Percentiles rank a stretch among this genome's conserved stretches.
Evolutionary conservation across 495 filamentous ascomycete species (phyloP).

Genomic region (Podospora appendiculata): DNA sequence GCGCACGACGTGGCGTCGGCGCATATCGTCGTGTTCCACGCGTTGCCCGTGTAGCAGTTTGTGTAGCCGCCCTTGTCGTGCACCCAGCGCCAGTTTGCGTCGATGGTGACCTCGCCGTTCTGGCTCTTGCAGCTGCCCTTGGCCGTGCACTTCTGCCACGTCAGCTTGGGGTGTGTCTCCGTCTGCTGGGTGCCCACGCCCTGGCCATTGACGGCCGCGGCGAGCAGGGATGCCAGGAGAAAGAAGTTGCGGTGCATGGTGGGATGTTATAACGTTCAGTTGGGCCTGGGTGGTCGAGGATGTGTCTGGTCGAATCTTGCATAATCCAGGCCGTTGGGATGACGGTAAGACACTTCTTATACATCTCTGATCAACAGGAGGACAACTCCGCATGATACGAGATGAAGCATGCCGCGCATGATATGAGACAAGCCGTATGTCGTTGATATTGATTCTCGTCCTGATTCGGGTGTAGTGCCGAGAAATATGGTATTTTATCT

Average conservation of each 20-base stretch:
- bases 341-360: too few species aligned
- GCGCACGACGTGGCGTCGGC: conserved; percentile 24
- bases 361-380: too few species aligned
- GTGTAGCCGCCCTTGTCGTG: conserved; percentile 22
- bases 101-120: conserved; percentile 31
- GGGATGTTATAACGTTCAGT: not conserved
- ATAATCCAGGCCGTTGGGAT: too few species aligned
- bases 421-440: too few species aligned
- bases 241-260: conserved; percentile 8
- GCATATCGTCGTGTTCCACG: conserved; percentile 27
- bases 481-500: too few species aligned
- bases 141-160: conserved; percentile 45
- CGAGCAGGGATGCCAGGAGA: conserved; percentile 22
- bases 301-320: not conserved
- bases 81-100: conserved; percentile 39
- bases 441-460: too few species aligned
- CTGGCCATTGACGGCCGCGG: conserved; percentile 31
- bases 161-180: conserved; percentile 51
- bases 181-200: conserved; percentile 43
- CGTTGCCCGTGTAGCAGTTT: conserved; percentile 38
- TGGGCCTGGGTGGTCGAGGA: not conserved
- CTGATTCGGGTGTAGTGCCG: too few species aligned
- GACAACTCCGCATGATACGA: too few species aligned
- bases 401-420: too few species aligned
- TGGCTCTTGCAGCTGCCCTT: conserved; percentile 37